These are phyloP conservation scores for Hyaloscypha finlandica DNA, from an alignment of 495 filamentous ascomycete species.

Conservation along the genomic window DNA sequence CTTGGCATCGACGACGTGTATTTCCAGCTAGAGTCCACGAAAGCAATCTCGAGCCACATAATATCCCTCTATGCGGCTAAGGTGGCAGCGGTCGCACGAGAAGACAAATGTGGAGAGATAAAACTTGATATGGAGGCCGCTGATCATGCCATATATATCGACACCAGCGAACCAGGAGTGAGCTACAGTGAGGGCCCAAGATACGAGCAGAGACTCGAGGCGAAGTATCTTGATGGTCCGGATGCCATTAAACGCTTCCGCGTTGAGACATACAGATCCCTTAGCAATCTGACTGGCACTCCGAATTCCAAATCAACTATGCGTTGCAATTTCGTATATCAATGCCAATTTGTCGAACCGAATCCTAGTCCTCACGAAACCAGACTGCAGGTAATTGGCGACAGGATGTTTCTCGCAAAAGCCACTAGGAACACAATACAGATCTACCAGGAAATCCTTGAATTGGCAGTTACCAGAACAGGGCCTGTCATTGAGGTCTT, in stretches of 20 bases:
- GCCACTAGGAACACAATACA: constrained; percentile 93
- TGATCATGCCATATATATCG: constrained; percentile 97
- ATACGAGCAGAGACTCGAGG: constrained; percentile 91
- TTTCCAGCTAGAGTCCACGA: constrained; percentile 87
- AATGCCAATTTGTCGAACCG: constrained; percentile 80
- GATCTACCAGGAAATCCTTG: constrained; percentile 90
- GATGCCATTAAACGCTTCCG: constrained; percentile 62
- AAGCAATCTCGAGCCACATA: constrained; percentile 88
- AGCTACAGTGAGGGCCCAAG: constrained; percentile 72
- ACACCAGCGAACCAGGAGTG: constrained; percentile 88
- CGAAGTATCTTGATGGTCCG: constrained; percentile 84
- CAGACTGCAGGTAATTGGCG: constrained; percentile 85
- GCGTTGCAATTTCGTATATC: constrained; percentile 98
- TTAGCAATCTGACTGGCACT: constrained; percentile 58
- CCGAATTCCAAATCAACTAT: constrained; percentile 69
- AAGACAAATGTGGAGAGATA: constrained; percentile 93
- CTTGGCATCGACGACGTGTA: constrained; percentile 99
- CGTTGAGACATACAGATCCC: constrained; percentile 95
- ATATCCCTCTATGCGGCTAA: constrained; percentile 98
- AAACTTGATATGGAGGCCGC: constrained; percentile 90
- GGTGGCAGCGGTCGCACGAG: constrained; percentile 88
- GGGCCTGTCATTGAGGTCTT: constrained; percentile 98
- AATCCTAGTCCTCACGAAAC: constrained; percentile 78
- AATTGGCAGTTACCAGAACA: constrained; percentile 74
- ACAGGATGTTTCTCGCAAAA: constrained; percentile 92